Evolutionary conservation across 2,329 filamentous ascomycete genomes (phyloP).

Genomic region (Lasiodiplodia gonubiensis): DNA sequence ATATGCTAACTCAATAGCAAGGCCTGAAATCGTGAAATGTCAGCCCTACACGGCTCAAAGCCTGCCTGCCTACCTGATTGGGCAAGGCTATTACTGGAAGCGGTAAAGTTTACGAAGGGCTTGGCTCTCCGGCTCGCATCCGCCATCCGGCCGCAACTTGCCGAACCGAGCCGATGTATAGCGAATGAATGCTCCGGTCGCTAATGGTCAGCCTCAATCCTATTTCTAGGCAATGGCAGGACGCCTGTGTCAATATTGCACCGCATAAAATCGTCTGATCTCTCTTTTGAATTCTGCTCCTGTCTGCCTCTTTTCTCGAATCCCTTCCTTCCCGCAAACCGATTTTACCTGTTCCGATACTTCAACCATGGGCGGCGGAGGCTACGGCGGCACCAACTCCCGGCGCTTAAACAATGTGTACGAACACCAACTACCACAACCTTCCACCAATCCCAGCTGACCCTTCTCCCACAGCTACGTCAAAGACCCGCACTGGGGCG

Average conservation of each 20-base stretch:
- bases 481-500: conserved; percentile 13
- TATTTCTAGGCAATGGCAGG: neutral
- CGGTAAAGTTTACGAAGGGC: neutral
- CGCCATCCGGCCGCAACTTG: neutral
- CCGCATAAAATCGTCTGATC: neutral
- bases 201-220: neutral
- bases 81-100: neutral
- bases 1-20: no score
- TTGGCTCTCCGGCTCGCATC: neutral
- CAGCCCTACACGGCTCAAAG: no score
- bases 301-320: neutral
- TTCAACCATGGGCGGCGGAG: neutral
- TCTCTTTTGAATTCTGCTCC: neutral
- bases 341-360: neutral
- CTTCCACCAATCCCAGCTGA: neutral
- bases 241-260: neutral
- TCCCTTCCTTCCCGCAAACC: neutral
- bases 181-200: neutral
- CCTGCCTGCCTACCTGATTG: no score
- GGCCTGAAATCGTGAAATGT: no score
- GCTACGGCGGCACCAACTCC: neutral
- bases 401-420: conserved; percentile 11
- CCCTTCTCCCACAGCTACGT: neutral
- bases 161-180: neutral
- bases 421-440: neutral